Evolutionary conservation across 1,139 yeast genomes (phyloP).

Genomic region (Lodderomyces jiufengensis): DNA sequence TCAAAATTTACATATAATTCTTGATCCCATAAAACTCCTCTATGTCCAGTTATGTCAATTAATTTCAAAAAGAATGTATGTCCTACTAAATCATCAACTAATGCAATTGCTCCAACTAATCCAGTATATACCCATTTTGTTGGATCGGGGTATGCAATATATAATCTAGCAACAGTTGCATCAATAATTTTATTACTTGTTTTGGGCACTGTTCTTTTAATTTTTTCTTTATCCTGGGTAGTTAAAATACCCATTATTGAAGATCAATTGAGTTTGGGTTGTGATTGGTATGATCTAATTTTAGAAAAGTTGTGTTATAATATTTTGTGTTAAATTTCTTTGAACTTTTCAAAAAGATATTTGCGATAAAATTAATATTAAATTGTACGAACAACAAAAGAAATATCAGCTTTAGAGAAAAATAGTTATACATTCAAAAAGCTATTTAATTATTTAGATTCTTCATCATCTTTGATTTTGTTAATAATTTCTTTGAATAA

Average conservation of each 20-base stretch:
- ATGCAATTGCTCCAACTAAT: conserved; percentile 76
- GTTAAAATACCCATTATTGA: conserved; percentile 55
- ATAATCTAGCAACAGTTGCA: conserved; percentile 86
- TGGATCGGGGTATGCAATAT: conserved; percentile 85
- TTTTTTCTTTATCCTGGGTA: conserved; percentile 75
- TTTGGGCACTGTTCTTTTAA: conserved; percentile 86
- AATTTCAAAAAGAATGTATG: conserved; percentile 87
- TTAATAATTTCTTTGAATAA: conserved; percentile 2
- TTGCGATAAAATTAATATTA: no score
- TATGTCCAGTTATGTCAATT: conserved; percentile 75
- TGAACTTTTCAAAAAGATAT: no score
- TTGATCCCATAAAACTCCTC: conserved; percentile 96
- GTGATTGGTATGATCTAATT: no score
- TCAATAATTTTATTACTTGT: conserved; percentile 83
- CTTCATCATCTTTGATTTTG: conserved; percentile 2
- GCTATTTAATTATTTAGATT: not conserved
- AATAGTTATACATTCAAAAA: no score
- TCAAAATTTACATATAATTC: conserved; percentile 85
- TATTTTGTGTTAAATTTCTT: no score
- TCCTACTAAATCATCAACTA: conserved; percentile 92
- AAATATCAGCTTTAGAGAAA: no score
- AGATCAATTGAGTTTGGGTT: no score
- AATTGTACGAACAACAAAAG: no score
- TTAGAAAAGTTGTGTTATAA: no score
- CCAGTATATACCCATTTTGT: conserved; percentile 86